Base-by-base conservation (phyloP, 148 eudicot genomes). In the Rhododendron ovatum region DNA sequence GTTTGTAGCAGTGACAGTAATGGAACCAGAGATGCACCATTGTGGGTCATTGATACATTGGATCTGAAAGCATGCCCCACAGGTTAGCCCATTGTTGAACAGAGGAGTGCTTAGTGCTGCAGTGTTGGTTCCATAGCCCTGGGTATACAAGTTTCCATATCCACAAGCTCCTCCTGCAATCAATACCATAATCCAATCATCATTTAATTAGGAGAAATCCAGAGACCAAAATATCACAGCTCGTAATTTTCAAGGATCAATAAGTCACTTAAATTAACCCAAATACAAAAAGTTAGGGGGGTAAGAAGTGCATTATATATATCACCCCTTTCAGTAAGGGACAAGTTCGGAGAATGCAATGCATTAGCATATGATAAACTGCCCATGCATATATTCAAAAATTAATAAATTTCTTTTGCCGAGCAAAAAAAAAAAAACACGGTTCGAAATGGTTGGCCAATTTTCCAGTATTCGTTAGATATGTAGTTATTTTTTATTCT, bases 131-230 rank as follows among this genome's bases (percentile, higher is more conserved):
- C 91, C 93, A 59, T 91, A 91, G 12, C 92, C 92, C 80, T 83
- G 83, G 59, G 89, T 89, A 76, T 89, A 89, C 73, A 91, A 48
- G 69, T 89, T 89, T 12, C 91, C 92, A 61, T 91, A 91, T 2
- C 92, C 92, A 85, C 92, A 91, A 47, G 92, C 92, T 2, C 92
- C 92, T 45, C 92, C 92, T 91, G 55, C 63, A 89, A 41, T 41
- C 5, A 41, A 57, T 76, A 35, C 22, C 47, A 47, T 59, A 77
- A 35, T 37, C 47, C 47, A 30, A 30, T 30, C 9, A 30, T 5
- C 39, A 28, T 13, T 28, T 30, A 5, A 39, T 39, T 39, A 28
- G 17, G 14, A 30, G 37, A 30, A 71, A 28, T 14, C 76, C 37
- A 3, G 1, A 10, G 18, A 28, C 74, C 33, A 12, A 11, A 69